These are phyloP conservation scores for Botryotinia convoluta DNA, from an alignment of 2,329 filamentous ascomycete species.

Conservation along the genomic window DNA sequence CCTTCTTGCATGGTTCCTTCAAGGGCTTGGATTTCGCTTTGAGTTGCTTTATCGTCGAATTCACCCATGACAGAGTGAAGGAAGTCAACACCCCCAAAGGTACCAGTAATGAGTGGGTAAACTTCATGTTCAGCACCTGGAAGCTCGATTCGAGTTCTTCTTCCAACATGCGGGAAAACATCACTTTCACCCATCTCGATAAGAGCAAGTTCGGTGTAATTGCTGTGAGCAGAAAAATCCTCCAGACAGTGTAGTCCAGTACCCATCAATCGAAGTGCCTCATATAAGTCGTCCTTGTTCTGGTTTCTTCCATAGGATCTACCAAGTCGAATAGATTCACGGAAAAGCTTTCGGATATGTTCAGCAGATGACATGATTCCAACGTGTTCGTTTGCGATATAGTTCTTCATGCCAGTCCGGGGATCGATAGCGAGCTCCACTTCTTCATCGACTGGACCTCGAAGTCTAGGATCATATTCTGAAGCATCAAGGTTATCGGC, in stretches of 20 bases:
- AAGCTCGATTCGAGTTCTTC: conserved; percentile 67
- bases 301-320: conserved; percentile 65
- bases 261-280: conserved; percentile 81
- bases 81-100: conserved; percentile 93
- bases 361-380: conserved; percentile 79
- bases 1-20: conserved; percentile 75
- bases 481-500: conserved; percentile 85
- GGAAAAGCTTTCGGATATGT: conserved; percentile 72
- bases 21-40: conserved; percentile 86
- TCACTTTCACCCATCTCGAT: conserved; percentile 80
- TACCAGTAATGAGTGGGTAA: conserved; percentile 84
- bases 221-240: conserved; percentile 91
- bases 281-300: conserved; percentile 76
- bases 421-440: conserved; percentile 77
- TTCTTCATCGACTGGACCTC: conserved; percentile 75
- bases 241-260: conserved; percentile 89
- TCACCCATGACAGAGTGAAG: conserved; percentile 79
- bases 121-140: conserved; percentile 63
- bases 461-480: conserved; percentile 75
- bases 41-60: conserved; percentile 84
- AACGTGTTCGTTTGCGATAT: conserved; percentile 81
- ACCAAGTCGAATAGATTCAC: conserved; percentile 73
- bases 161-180: conserved; percentile 84
- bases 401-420: conserved; percentile 80
- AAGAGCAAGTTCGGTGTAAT: conserved; percentile 84